Conservation (phyloP, 768 basidiomycete genomes). For the Russula earlei region DNA sequence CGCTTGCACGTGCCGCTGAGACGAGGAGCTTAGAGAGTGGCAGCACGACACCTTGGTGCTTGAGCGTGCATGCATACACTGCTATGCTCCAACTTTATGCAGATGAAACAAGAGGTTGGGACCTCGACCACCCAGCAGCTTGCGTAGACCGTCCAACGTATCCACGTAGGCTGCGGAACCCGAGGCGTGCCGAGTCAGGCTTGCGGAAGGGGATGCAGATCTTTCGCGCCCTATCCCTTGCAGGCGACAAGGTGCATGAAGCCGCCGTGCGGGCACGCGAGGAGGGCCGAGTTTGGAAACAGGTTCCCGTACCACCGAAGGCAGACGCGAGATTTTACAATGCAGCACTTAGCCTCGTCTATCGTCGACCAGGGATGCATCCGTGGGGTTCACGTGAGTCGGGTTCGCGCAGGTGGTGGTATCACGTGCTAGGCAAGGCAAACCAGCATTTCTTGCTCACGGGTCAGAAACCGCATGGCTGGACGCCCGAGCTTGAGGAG, state of each 20-base stretch:
- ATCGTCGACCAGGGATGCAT: conserved; percentile 9
- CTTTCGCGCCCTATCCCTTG: conserved; percentile 1
- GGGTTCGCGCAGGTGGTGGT: conserved; percentile 27
- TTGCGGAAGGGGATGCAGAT: conserved; percentile 5
- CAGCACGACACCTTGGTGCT: conserved; percentile 43
- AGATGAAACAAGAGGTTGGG: conserved; percentile 31
- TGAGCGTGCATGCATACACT: conserved; percentile 62
- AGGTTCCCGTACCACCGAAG: not conserved
- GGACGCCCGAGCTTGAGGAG: conserved; percentile 13
- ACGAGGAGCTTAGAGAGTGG: conserved; percentile 36
- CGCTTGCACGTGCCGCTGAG: conserved; percentile 51
- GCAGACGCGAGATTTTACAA: conserved; percentile 64
- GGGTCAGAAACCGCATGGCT: not conserved
- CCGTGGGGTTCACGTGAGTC: conserved; percentile 17
- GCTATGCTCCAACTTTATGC: conserved; percentile 58
- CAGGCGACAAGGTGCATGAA: not conserved
- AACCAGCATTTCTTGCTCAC: not conserved
- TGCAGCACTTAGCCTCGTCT: conserved; percentile 39
- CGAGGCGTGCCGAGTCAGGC: not conserved
- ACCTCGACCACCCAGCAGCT: conserved; percentile 2
- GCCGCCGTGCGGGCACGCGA: not conserved
- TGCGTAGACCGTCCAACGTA: not conserved
- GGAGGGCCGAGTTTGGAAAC: not conserved
- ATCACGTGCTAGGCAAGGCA: conserved; percentile 22
- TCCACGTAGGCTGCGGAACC: not conserved